Evolutionary conservation across 257 asterid species (phyloP), one percentile per base, ranked within the genome.

Genomic region (Solanum microdontum): DNA sequence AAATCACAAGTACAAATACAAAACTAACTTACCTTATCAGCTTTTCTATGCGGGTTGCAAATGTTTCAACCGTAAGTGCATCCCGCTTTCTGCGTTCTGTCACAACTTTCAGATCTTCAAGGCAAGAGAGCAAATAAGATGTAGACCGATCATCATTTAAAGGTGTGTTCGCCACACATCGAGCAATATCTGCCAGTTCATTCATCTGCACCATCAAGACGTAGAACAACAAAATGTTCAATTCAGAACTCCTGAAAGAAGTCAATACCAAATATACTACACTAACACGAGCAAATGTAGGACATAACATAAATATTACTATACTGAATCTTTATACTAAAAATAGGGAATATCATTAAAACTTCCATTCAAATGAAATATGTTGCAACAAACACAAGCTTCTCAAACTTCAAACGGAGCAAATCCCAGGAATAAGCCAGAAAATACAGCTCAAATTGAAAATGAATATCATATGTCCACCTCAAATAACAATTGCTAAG

Each of bases 11-110:
- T 40, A 88, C 33, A 11, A 83, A 26, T 40, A 88, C 33, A 11
- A 83, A 26, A 84, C 79, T 24, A 84, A 82, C 90, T 91, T 45
- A 94, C 99, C 99, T 91, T 86, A 97, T 97, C 87, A 97, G 90
- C 90, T 97, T 96, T 93, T 97, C 99, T 89, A 97, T 95, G 87
- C 98, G 99, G 75, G 99, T 93, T 90, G 99, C 99, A 94, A 97
- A 97, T 73, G 99, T 97, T 86, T 96, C 99, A 84, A 97, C 99
- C 10, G 99, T 96, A 66, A 96, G 93, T 12, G 99, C 95, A 80
- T 97, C 98, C 87, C 94, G 92, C 93, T 95, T 97, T 90, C 98
- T 90, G 87, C 98, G 98, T 11, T 94, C 98, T 70, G 88, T 89
- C 85, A 96, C 98, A 86, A 92, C 94, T 91, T 94, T 96, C 95